Percentiles rank a stretch among this genome's conserved stretches.
phyloP scores from a whole-genome alignment of 1,139 yeast species.

The Protomyces inundatus region DNA sequence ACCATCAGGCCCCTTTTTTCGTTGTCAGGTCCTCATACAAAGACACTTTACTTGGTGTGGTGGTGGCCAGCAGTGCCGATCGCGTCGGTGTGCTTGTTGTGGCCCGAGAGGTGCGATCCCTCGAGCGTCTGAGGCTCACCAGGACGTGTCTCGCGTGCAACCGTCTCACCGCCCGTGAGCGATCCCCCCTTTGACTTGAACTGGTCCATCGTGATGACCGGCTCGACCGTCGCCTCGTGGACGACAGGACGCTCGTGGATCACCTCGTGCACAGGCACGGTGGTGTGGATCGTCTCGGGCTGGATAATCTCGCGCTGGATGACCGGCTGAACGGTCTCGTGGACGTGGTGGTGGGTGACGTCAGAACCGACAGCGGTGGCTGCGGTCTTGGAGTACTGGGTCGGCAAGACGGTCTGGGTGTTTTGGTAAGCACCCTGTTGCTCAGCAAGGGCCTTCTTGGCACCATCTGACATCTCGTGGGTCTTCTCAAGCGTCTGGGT shows the following conservation, averaged over 20 bases:
- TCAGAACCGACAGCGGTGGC: constrained; percentile 25
- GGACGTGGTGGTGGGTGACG: constrained; percentile 27
- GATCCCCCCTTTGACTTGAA: constrained; percentile 23
- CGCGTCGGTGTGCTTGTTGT: constrained; percentile 22
- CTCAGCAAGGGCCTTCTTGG: constrained; percentile 24
- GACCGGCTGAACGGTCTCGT: constrained; percentile 27
- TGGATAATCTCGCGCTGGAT: constrained; percentile 25
- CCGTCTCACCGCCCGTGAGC: constrained; percentile 21
- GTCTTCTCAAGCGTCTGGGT: constrained; percentile 15
- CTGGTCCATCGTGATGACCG: constrained; percentile 21
- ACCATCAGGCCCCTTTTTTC: no score
- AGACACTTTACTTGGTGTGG: no score
- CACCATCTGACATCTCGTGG: constrained; percentile 23
- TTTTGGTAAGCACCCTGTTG: constrained; percentile 25
- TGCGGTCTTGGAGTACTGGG: constrained; percentile 9
- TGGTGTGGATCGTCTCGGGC: constrained; percentile 25
- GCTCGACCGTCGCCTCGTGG: constrained; percentile 26
- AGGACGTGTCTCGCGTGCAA: constrained; percentile 21
- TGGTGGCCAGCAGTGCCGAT: constrained; percentile 7
- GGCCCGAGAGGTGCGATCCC: constrained; percentile 17
- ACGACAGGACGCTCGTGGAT: constrained; percentile 26
- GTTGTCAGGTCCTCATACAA: no score
- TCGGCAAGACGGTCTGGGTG: constrained; percentile 22
- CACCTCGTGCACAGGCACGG: constrained; percentile 25
- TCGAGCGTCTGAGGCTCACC: constrained; percentile 25